phyloP scores from a whole-genome alignment of 1,139 yeast genomes.

The Yamadazyma sp. region DNA sequence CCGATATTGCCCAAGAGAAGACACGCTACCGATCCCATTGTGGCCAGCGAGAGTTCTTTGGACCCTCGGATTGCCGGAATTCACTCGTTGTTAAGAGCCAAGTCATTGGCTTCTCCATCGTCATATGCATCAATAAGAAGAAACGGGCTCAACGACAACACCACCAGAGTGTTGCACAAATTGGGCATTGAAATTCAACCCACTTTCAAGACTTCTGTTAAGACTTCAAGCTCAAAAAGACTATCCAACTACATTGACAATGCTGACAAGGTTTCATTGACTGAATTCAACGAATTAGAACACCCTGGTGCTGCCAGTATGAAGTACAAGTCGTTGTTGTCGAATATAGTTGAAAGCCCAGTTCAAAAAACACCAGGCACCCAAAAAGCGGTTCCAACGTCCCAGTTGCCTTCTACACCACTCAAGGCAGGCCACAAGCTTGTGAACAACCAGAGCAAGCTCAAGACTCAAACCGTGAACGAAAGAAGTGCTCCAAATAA shows the following conservation, averaged over 20 bases:
- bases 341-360: constrained; percentile 19
- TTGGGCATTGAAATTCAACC: constrained; percentile 40
- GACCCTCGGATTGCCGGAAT: constrained; percentile 35
- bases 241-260: constrained; percentile 35
- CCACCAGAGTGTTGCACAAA: constrained; percentile 41
- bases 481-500: not conserved
- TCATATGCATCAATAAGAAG: constrained; percentile 23
- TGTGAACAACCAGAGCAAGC: not conserved
- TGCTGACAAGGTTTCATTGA: constrained; percentile 13
- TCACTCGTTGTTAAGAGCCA: constrained; percentile 38
- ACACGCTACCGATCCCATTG: constrained; percentile 22
- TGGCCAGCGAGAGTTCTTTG: constrained; percentile 23
- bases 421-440: too few species aligned
- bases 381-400: not conserved
- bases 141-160: constrained; percentile 24
- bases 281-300: constrained; percentile 14
- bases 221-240: constrained; percentile 47
- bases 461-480: not conserved
- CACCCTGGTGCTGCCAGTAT: constrained; percentile 7
- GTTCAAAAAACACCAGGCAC: not conserved
- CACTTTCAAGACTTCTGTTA: constrained; percentile 13
- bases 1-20: constrained; percentile 13
- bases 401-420: constrained; percentile 4
- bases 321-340: constrained; percentile 25
- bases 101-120: constrained; percentile 34